Evolutionary conservation across 768 basidiomycete species (phyloP), one percentile per base, ranked within the genome.

Genomic region (Hygrocybe coccinea): DNA sequence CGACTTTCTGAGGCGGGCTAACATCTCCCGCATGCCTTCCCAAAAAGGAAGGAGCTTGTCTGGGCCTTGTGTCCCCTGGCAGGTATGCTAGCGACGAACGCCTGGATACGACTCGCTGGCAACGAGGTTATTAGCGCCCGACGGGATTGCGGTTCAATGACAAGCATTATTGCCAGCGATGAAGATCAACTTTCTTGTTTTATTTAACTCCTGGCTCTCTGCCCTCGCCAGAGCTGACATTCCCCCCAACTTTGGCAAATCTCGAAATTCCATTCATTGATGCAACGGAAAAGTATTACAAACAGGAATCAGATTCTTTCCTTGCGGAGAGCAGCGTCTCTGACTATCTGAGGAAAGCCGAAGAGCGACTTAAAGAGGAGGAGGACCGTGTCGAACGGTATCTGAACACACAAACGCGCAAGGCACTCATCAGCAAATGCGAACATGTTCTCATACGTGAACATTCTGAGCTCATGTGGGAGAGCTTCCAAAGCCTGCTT

Each of bases 301-400:
- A 83, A 64, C 81, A 87, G 61, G 95, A 99, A 70, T 95, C 93
- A 0, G 87, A 92, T 60, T 80, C 86, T 3, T 99, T 93, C 78
- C 80, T 97, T 22, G 85, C 87, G 1, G 84, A 86, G 65, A 92
- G 91, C 73, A 88, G 81, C 55, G 86, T 97, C 49, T 89, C 91
- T 11, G 95, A 97, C 66, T 99, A 97, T 70, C 77, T 99, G 67
- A 93, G 85, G 75, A 95, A 91, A 71, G 95, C 91, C 0, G 95
- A 97, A 67, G 89, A 90, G 64, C 83, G 95, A 44, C 73, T 99
- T 56, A 82, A 84, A 56, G 95, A 99, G 70, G 95, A 99, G 65
- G 92, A 95, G 69, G 91, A 94, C 65, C 84, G 95, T 21, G 93
- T 97, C 19, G 95, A 97, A 67, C 81, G 91, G 50, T 97, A 97